Percentiles rank a stretch among this genome's conserved stretches.
Evolutionary conservation across 768 basidiomycete species (phyloP).

Genomic region (Hericium coralloides): DNA sequence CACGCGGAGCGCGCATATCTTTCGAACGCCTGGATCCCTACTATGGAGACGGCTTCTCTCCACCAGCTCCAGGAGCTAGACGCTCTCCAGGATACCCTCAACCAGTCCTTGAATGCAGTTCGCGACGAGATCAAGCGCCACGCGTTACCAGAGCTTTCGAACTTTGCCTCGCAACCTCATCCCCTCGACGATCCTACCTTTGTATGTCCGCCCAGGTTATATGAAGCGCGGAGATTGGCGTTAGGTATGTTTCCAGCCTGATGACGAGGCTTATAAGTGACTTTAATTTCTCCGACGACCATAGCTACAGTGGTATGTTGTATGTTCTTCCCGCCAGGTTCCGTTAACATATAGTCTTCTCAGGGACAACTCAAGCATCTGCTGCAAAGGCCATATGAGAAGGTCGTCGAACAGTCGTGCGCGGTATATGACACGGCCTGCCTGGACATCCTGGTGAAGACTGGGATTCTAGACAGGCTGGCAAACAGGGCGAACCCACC

Average conservation of each 20-base stretch:
- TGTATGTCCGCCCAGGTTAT: neutral
- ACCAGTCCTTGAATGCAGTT: conserved; percentile 11
- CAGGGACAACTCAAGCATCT: conserved; percentile 14
- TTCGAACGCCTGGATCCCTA: neutral
- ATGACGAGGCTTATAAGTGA: neutral
- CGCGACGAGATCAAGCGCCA: conserved; percentile 2
- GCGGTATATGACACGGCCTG: conserved; percentile 13
- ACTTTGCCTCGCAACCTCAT: neutral
- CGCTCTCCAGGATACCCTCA: conserved; percentile 15
- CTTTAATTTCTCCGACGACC: neutral
- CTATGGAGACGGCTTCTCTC: neutral
- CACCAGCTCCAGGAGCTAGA: neutral
- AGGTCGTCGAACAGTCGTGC: conserved; percentile 14
- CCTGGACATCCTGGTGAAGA: conserved; percentile 12
- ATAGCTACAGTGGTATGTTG: conserved; percentile 1
- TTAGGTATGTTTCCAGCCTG: neutral
- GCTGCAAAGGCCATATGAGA: conserved; percentile 14
- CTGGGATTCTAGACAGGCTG: conserved; percentile 12
- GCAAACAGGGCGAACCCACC: neutral
- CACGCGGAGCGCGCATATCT: neutral
- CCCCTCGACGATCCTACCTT: conserved; percentile 2
- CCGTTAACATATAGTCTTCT: neutral
- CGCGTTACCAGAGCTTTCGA: conserved; percentile 1
- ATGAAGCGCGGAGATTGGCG: conserved; percentile 2
- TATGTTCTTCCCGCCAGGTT: neutral